Conservation (phyloP, 306 rosid species). For the Quercus variabilis region DNA sequence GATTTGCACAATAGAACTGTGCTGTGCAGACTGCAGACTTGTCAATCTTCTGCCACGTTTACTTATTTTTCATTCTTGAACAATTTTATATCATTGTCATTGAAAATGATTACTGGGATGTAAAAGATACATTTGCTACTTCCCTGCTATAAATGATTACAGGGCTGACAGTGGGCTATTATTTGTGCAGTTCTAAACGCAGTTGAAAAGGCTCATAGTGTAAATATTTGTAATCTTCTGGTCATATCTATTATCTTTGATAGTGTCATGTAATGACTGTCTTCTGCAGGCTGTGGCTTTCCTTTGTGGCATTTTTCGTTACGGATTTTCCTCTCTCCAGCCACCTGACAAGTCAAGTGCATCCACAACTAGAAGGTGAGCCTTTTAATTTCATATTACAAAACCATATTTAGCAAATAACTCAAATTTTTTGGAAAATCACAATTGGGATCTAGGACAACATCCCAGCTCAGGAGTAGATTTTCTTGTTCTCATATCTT, state of each 20-base stretch:
- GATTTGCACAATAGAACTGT: not conserved
- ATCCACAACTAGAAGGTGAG: constrained; percentile 72
- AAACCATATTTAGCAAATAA: not conserved
- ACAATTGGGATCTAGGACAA: not conserved
- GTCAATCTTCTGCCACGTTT: not conserved
- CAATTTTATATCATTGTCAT: not conserved
- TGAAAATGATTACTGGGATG: not conserved
- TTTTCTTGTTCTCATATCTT: not conserved
- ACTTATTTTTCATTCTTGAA: not conserved
- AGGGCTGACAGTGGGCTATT: not conserved
- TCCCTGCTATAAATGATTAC: not conserved
- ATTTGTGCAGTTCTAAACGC: constrained; percentile 7
- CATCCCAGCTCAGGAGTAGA: not conserved
- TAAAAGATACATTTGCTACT: too few relatives aligned
- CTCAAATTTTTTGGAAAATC: not conserved
- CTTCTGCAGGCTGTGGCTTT: constrained; percentile 73
- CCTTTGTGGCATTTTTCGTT: constrained; percentile 63
- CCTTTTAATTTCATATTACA: constrained; percentile 18
- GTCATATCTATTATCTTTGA: constrained; percentile 18
- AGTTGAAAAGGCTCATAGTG: constrained; percentile 4
- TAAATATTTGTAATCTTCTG: not conserved
- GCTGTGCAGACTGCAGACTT: not conserved
- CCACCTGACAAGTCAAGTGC: constrained; percentile 55
- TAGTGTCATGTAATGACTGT: constrained; percentile 10
- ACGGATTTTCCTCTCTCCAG: constrained; percentile 54